Percentiles rank a stretch among this genome's conserved stretches.
These are phyloP conservation scores for Bruguiera parviflora DNA, from an alignment of 345 rosid genomes.

Conservation along the genomic window DNA sequence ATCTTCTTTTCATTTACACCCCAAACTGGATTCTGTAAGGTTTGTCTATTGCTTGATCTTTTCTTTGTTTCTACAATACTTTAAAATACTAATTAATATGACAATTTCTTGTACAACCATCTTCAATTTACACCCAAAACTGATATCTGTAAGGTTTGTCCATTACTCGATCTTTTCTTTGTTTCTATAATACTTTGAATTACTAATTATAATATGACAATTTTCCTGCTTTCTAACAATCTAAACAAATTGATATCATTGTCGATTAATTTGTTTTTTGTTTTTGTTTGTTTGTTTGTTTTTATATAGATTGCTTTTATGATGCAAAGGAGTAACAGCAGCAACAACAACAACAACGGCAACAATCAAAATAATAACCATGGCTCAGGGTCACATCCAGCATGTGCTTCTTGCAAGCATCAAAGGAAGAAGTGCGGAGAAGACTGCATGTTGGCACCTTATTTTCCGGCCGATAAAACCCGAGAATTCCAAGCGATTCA, in stretches of 20 bases:
- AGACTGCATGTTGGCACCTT: conserved; percentile 44
- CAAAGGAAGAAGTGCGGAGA: conserved; percentile 51
- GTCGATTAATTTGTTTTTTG: neutral
- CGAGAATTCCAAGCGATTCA: conserved; percentile 52
- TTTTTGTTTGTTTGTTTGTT: neutral
- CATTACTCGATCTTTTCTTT: neutral
- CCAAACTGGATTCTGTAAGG: conserved; percentile 6
- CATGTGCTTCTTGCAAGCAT: conserved; percentile 72
- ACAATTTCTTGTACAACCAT: conserved; percentile 14
- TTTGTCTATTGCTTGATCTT: conserved; percentile 4
- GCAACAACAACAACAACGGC: neutral
- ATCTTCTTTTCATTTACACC: conserved; percentile 19
- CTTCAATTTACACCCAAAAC: conserved; percentile 3
- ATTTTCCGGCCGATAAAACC: conserved; percentile 44
- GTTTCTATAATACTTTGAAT: no score
- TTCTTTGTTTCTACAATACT: no score
- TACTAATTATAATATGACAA: neutral
- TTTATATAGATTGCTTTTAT: neutral
- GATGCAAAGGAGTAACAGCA: conserved; percentile 30
- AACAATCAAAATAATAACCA: neutral
- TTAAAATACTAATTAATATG: no score
- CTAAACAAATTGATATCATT: neutral
- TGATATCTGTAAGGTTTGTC: conserved; percentile 9
- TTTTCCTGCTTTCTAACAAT: neutral
- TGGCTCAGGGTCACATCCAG: conserved; percentile 27